A percentile compares a stretch with the other conserved stretches of the same genome.
Conservation (phyloP, 78 protist species). For the Emiliania huxleyi region DNA sequence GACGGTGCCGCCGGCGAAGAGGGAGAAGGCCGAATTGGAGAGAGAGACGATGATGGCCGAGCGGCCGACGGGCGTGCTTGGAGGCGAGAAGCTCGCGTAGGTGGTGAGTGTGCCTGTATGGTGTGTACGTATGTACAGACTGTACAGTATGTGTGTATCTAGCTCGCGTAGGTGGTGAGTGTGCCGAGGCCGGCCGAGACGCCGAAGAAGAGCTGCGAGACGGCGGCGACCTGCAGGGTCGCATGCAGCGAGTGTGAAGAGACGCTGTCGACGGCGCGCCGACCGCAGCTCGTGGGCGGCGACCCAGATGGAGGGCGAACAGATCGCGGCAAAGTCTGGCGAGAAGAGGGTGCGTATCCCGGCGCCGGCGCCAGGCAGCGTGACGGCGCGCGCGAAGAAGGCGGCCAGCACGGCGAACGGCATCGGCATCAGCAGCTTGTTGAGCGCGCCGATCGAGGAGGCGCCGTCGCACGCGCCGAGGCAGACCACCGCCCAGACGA, state of each 20-base stretch:
- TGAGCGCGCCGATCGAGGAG: not conserved
- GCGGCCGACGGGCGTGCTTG: not conserved
- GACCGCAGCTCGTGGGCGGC: no score
- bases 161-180: slow-evolving; percentile 4
- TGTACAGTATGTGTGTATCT: no score
- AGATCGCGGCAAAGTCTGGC: no score
- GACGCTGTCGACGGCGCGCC: no score
- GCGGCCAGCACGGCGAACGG: not conserved
- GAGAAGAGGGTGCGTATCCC: not conserved
- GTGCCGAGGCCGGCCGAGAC: slow-evolving; percentile 30
- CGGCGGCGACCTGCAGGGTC: slow-evolving; percentile 25
- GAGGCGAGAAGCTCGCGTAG: not conserved
- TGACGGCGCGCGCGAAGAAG: not conserved
- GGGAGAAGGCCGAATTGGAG: not conserved
- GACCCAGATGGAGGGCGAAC: no score
- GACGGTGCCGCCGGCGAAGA: slow-evolving; percentile 9
- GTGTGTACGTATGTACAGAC: no score
- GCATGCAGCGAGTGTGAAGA: no score
- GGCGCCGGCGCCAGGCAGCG: not conserved
- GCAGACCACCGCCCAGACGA: not conserved
- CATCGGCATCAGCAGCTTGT: slow-evolving; percentile 15
- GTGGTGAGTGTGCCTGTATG: slow-evolving; percentile 42
- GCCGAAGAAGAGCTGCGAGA: slow-evolving; percentile 37
- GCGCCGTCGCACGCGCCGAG: not conserved
- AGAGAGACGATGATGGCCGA: not conserved